Evolutionary conservation across 345 rosid genomes (phyloP), one percentile per base, ranked within the genome.

Genomic region (Diplotaxis tenuifolia): DNA sequence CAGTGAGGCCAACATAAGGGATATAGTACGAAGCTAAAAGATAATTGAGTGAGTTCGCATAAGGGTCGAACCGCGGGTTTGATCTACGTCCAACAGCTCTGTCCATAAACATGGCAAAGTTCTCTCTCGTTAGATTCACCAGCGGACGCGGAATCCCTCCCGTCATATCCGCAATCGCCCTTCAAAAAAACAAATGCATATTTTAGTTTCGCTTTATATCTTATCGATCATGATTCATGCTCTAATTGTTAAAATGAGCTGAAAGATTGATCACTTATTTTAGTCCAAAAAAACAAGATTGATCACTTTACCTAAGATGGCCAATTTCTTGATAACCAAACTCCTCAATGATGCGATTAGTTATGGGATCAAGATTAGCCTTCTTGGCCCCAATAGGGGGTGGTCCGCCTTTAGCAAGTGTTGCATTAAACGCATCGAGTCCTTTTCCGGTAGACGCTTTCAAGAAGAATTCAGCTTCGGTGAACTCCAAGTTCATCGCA

Each of bases 321-420:
- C 94, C 96, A 6, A 92, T 52, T 84, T 92, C 96, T 56, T 87
- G 82, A 52, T 82, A 88, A 69, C 68, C 88, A 45, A 92, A 88
- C 54, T 92, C 92, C 57, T 84, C 84, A 0, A 92, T 82, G 23
- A 86, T 81, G 2, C 52, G 76, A 12, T 15, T 56, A 18, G 81
- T 78, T 5, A 75, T 5, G 7, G 77, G 82, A 47, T 86, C 86
- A 20, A 92, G 94, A 23, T 84, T 78, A 20, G 92, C 96, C 78
- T 65, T 83, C 62, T 10, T 62, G 20, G 81, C 84, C 1, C 92
- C 92, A 2, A 65, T 3, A 0, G 92, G 91, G 4, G 82, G 68
- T 25, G 96, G 96, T 45, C 94, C 96, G 0, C 90, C 89, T 6
- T 65, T 12, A 6, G 96, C 84, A 5, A 81, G 67, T 0, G 72